phyloP scores from a whole-genome alignment of 2,329 filamentous ascomycete species.

The Clarireedia monteithiana region DNA sequence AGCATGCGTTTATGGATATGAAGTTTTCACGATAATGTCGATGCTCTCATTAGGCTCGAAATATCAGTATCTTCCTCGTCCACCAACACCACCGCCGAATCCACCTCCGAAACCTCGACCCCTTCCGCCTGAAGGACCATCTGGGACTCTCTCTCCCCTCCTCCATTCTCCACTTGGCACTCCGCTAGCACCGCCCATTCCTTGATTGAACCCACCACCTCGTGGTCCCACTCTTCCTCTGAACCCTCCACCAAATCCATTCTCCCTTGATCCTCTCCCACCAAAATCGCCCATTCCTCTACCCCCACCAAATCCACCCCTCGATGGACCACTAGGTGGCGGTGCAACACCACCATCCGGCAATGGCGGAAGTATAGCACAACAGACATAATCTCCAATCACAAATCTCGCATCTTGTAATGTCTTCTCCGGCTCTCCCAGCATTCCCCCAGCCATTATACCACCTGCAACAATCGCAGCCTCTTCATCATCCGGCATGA shows the following conservation, averaged over 20 bases:
- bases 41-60: constrained; percentile 29
- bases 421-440: constrained; percentile 62
- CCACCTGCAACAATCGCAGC: constrained; percentile 27
- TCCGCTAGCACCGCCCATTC: constrained; percentile 24
- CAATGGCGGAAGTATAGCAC: constrained; percentile 69
- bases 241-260: constrained; percentile 29
- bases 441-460: constrained; percentile 32
- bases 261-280: constrained; percentile 32
- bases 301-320: constrained; percentile 30
- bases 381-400: constrained; percentile 81
- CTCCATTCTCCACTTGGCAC: constrained; percentile 54
- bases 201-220: constrained; percentile 34
- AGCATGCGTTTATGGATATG: too few species aligned
- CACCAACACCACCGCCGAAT: constrained; percentile 39
- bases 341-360: constrained; percentile 67
- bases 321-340: constrained; percentile 37
- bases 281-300: constrained; percentile 32
- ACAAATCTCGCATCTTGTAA: constrained; percentile 73
- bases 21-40: constrained; percentile 18
- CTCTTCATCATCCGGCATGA: constrained; percentile 32
- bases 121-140: constrained; percentile 36
- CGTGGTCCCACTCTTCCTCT: constrained; percentile 31
- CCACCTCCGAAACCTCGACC: constrained; percentile 41
- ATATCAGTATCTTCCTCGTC: constrained; percentile 28
- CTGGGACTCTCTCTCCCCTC: constrained; percentile 55